Evolutionary conservation across 176 grass and related monocot genomes (phyloP).

Genomic region (Guadua angustifolia): DNA sequence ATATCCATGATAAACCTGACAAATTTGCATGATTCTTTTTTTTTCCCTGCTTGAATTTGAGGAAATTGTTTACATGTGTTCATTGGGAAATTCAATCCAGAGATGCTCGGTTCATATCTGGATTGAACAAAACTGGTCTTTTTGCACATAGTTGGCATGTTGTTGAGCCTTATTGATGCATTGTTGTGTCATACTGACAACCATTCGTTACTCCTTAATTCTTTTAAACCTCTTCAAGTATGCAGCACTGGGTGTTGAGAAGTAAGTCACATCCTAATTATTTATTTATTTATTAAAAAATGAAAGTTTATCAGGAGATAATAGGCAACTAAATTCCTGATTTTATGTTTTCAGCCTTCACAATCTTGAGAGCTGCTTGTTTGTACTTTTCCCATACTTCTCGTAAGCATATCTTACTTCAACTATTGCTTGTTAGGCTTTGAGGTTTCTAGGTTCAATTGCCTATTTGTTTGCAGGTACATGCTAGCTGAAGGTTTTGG

Average conservation of each 20-base stretch:
- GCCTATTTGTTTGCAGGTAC: conserved; percentile 51
- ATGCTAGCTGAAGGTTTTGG: conserved; percentile 95
- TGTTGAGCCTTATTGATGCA: too few species aligned
- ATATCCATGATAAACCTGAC: not conserved
- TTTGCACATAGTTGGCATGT: too few species aligned
- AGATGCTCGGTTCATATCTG: not conserved
- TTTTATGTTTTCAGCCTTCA: conserved; percentile 68
- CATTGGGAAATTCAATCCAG: not conserved
- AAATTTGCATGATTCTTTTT: not conserved
- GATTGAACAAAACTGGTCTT: not conserved
- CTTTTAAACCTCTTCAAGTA: conserved; percentile 84
- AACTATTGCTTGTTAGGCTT: conserved; percentile 25
- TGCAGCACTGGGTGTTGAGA: conserved; percentile 69
- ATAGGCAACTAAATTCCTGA: conserved; percentile 11
- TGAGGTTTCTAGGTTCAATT: conserved; percentile 24
- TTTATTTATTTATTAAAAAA: not conserved
- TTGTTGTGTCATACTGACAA: not conserved
- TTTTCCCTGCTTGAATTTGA: not conserved
- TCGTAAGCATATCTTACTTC: conserved; percentile 66
- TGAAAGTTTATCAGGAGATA: not conserved
- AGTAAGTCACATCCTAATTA: conserved; percentile 56
- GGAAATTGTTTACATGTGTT: conserved; percentile 5
- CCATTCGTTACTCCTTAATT: conserved; percentile 47
- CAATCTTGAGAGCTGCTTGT: conserved; percentile 91
- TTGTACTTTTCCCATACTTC: conserved; percentile 95